A percentile compares a stretch with the other conserved stretches of the same genome.
Evolutionary conservation across 2,329 filamentous ascomycete genomes (phyloP).

Genomic region (Colletotrichum paranaense): DNA sequence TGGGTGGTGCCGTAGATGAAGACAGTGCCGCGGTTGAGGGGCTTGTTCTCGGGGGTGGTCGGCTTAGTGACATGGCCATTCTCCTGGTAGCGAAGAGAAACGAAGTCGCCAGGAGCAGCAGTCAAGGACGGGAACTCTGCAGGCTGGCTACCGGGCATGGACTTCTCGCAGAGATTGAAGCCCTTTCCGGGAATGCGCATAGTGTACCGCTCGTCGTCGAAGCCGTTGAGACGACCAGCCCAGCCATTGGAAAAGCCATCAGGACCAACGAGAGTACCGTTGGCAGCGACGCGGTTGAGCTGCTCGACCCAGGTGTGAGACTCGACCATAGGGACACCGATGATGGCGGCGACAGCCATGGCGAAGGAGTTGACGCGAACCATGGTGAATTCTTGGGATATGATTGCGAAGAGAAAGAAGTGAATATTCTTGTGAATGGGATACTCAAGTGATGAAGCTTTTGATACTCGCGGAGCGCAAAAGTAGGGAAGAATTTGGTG

Average conservation of each 20-base stretch:
- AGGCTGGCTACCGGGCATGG: slow-evolving; percentile 4
- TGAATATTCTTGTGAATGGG: not conserved
- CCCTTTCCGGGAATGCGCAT: slow-evolving; percentile 71
- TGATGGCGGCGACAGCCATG: slow-evolving; percentile 45
- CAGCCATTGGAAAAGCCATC: slow-evolving; percentile 83
- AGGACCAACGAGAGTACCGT: slow-evolving; percentile 78
- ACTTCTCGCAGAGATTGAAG: slow-evolving; percentile 22
- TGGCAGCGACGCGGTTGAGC: slow-evolving; percentile 75
- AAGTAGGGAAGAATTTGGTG: not conserved
- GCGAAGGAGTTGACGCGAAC: slow-evolving; percentile 34
- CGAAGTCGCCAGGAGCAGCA: slow-evolving; percentile 68
- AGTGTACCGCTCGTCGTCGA: slow-evolving; percentile 68
- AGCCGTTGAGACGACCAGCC: slow-evolving; percentile 66
- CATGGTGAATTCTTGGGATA: slow-evolving; percentile 13
- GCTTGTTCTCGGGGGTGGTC: slow-evolving; percentile 67
- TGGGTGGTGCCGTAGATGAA: slow-evolving; percentile 79
- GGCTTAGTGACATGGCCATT: slow-evolving; percentile 80
- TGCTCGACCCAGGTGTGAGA: slow-evolving; percentile 89
- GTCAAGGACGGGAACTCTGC: slow-evolving; percentile 69
- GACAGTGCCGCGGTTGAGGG: slow-evolving; percentile 75
- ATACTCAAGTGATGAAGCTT: not conserved
- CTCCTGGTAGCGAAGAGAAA: slow-evolving; percentile 77
- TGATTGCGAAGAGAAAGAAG: not conserved
- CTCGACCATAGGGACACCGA: slow-evolving; percentile 39
- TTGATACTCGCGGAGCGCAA: not conserved